phyloP scores from a whole-genome alignment of 306 rosid genomes.

The Cyclanthera cordifolia region DNA sequence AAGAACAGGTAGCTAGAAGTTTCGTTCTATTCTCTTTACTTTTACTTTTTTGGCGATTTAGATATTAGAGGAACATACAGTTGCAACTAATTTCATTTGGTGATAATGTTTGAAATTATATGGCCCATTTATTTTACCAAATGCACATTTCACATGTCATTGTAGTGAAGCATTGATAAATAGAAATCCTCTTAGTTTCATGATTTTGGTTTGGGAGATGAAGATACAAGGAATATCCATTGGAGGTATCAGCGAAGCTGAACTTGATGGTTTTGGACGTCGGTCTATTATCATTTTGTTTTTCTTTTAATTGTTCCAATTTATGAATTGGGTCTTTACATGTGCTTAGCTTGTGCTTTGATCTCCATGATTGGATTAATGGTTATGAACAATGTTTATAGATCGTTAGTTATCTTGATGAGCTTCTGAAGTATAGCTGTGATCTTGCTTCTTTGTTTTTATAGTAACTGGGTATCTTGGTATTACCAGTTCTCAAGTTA shows the following conservation, averaged over 20 bases:
- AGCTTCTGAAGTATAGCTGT: background rate
- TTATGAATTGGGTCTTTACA: background rate
- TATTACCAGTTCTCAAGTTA: background rate
- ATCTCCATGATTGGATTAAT: background rate
- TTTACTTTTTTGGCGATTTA: background rate
- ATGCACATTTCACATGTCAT: background rate
- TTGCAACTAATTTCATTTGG: background rate
- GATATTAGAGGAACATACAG: background rate
- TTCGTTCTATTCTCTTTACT: background rate
- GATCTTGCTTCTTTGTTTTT: background rate
- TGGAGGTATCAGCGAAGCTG: constrained; percentile 11
- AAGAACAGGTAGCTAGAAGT: constrained; percentile 48
- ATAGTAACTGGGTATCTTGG: background rate
- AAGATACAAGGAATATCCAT: background rate
- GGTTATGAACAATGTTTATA: background rate
- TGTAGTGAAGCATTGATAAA: background rate
- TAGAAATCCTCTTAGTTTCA: background rate
- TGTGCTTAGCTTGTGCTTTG: background rate
- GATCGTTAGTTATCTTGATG: background rate
- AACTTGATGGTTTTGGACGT: constrained; percentile 17
- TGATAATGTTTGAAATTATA: background rate
- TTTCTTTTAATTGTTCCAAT: background rate
- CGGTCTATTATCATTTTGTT: constrained; percentile 6
- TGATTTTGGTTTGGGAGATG: constrained; percentile 2
- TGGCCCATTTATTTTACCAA: background rate